A percentile compares a stretch with the other conserved stretches of the same genome.
Conservation (phyloP, 2,329 filamentous ascomycete genomes). For the Colletotrichum chrysophilum region DNA sequence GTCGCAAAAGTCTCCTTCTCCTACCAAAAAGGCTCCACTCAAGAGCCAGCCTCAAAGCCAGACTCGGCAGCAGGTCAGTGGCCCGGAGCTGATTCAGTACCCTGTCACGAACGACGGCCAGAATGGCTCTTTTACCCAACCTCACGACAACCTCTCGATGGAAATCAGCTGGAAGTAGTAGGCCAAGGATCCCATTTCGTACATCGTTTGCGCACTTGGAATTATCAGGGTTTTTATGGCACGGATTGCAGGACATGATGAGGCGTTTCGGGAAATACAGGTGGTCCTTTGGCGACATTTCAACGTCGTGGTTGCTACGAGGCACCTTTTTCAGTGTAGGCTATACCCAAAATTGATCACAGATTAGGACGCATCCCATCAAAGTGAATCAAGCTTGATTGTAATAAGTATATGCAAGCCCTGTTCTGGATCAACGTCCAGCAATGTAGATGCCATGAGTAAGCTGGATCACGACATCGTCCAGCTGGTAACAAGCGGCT, state of each 20-base stretch:
- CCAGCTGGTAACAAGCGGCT: neutral
- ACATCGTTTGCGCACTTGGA: neutral
- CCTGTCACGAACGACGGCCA: neutral
- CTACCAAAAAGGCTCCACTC: neutral
- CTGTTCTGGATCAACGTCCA: neutral
- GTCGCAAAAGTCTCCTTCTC: neutral
- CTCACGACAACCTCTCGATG: neutral
- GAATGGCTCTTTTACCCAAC: neutral
- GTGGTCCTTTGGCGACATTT: neutral
- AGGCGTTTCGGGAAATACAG: constrained; percentile 4
- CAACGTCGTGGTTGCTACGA: neutral
- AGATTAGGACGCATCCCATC: neutral
- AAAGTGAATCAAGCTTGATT: neutral
- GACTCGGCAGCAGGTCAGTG: neutral
- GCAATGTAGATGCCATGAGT: neutral
- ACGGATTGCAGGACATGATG: neutral
- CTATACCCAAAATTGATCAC: constrained; percentile 17
- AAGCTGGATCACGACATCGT: neutral
- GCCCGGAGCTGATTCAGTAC: neutral
- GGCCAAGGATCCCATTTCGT: neutral
- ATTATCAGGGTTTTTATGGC: neutral
- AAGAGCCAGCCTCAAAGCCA: neutral
- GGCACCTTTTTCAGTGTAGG: neutral
- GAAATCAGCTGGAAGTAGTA: neutral
- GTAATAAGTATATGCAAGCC: neutral